Base-by-base conservation (phyloP, 1,284 basidiomycete species). In the Cryptococcus jaspeensis region DNA sequence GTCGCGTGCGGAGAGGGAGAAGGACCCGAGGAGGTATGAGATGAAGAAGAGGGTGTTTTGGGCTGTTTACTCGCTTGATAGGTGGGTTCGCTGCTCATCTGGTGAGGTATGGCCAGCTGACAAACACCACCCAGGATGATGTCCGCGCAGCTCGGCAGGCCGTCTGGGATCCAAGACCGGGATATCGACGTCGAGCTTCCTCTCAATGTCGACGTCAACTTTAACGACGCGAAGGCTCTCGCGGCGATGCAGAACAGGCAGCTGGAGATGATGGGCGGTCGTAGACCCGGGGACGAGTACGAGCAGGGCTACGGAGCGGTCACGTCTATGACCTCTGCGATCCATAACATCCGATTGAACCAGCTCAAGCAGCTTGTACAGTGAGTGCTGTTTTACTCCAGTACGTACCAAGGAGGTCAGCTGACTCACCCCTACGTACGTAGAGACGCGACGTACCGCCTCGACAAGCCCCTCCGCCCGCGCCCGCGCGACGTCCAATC, bases 171-270 rank as follows among this genome's bases (percentile, higher is more conserved):
- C 23, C 61, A 62, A 37, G 68, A 70, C 44, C 48, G 64, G 11
- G 68, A 68, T 53, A 70, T 70, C 35, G 68, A 70, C 49, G 63
- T 68, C 13, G 68, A 68, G 25, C 50, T 70, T 8, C 68, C 68
- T 4, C 53, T 69, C 9, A 69, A 69, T 35, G 60, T 70, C 35
- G 62, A 68, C 52, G 60, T 62, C 13, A 63, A 68, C 28, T 64
- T 59, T 20, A 54, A 56, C 35, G 62, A 66, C 39, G 40, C 59
- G 1, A 55, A 61, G 37, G 55, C 47, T 20, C 52, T 67, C 9
- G 56, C 55, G 22, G 56, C 52, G 5, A 65, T 69, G 66, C 66
- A 69, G 55, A 63, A 52, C 39, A 37, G 50, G 36, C 66, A 68
- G 53, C 55, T 62, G 36, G 65, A 67, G 36, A 11, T 60, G 32